These are phyloP conservation scores for Phytophthora pini DNA, from an alignment of 352 stramenopile genomes.

Conservation along the genomic window DNA sequence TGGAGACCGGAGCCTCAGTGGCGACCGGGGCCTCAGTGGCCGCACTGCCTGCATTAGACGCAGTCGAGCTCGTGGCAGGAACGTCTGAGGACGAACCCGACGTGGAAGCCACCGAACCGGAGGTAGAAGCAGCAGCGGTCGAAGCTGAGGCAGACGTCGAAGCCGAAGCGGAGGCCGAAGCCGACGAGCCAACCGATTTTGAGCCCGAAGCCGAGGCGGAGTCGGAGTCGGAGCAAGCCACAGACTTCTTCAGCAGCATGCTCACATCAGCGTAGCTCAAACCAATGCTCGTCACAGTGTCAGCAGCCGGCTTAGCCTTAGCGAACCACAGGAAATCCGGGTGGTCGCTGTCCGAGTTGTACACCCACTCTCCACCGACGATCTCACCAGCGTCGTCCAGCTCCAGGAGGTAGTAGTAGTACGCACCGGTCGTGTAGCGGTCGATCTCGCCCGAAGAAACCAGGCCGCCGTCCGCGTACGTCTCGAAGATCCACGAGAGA, in stretches of 20 bases:
- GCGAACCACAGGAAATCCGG: slow-evolving; percentile 54
- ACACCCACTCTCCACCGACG: slow-evolving; percentile 54
- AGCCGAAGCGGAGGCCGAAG: slow-evolving; percentile 9
- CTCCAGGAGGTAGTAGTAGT: slow-evolving; percentile 57
- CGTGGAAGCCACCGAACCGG: slow-evolving; percentile 3
- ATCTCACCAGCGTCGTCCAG: slow-evolving; percentile 43
- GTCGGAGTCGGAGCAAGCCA: slow-evolving; percentile 22
- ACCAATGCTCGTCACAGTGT: slow-evolving; percentile 26
- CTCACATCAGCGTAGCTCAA: slow-evolving; percentile 37
- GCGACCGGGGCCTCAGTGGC: slow-evolving; percentile 2
- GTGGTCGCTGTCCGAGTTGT: slow-evolving; percentile 39
- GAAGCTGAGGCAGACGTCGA: slow-evolving; percentile 14
- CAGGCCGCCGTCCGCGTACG: slow-evolving; percentile 43
- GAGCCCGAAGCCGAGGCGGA: slow-evolving; percentile 22
- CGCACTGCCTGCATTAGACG: slow-evolving; percentile 5
- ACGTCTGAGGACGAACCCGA: slow-evolving; percentile 1
- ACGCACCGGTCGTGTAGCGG: slow-evolving; percentile 26
- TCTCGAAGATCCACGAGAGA: slow-evolving; percentile 55
- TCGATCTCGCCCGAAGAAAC: slow-evolving; percentile 32
- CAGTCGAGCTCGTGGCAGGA: background rate
- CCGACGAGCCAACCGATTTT: slow-evolving; percentile 7
- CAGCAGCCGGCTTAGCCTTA: slow-evolving; percentile 28
- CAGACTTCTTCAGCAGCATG: slow-evolving; percentile 34
- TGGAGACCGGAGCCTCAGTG: slow-evolving; percentile 1
- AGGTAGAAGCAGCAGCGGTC: slow-evolving; percentile 1